Evolutionary conservation across 192 early-diverging fungal species (phyloP), one percentile per base, ranked within the genome.

Genomic region (Allomyces macrogynus): DNA sequence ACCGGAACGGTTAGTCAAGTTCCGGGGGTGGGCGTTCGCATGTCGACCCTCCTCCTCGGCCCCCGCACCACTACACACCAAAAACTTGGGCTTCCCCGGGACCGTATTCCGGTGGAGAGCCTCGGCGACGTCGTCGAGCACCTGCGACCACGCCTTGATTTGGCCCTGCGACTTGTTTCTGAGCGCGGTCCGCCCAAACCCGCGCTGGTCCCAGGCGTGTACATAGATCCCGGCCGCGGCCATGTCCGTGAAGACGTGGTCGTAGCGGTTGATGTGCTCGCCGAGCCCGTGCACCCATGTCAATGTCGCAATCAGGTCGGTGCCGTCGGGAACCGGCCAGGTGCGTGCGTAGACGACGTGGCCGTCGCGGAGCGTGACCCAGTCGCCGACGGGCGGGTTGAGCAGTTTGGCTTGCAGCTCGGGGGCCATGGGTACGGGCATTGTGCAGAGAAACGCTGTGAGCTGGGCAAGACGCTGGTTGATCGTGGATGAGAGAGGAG

Each of bases 161-260:
- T 70, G 64, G 23, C 83, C 81, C 60, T 72, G 71, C 18, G 68
- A 66, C 25, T 74, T 73, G 24, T 71, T 71, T 60, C 77, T 79
- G 60, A 70, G 71, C 65, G 69, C 81, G 11, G 86, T 88, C 68
- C 80, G 64, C 20, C 86, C 86, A 66, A 77, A 83, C 57, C 86
- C 86, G 62, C 86, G 75, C 69, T 86, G 82, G 69, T 87, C 86
- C 63, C 72, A 80, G 18, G 67, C 77, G 27, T 73, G 73, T 67
- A 79, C 74, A 61, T 80, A 69, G 65, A 89, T 81, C 3, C 80
- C 82, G 25, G 67, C 65, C 57, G 64, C 69, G 43, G 76, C 74
- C 66, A 84, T 85, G 20, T 71, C 67, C 23, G 70, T 65, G 68
- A 84, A 83, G 43, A 86, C 72, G 61, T 83, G 74, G 62, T 84